Conservation (phyloP, 2,329 filamentous ascomycete species). For the Fusarium pseudograminearum region DNA sequence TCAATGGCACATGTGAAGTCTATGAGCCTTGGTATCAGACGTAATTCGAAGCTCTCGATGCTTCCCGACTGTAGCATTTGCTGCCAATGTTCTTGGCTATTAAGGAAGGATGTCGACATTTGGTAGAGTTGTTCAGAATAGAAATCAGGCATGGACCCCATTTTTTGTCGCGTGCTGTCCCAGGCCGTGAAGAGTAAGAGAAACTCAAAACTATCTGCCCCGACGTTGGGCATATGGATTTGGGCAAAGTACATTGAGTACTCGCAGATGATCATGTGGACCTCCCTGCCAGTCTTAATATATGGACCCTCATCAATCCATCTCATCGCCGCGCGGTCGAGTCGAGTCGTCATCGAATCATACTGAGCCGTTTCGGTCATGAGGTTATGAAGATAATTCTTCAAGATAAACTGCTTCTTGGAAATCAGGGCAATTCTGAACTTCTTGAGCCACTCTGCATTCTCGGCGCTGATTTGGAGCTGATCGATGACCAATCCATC, state of each 20-base stretch:
- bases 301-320: conserved; percentile 2
- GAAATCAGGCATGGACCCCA: conserved; percentile 11
- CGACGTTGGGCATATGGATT: neutral
- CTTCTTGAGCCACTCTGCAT: conserved; percentile 10
- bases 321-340: conserved; percentile 5
- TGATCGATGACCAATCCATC: neutral
- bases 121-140: conserved; percentile 8
- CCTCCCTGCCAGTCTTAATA: conserved; percentile 1
- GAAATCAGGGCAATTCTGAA: neutral
- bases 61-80: neutral
- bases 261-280: conserved; percentile 30
- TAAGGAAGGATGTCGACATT: neutral
- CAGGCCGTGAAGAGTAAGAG: conserved; percentile 10
- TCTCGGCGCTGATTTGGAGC: neutral
- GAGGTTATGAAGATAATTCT: conserved; percentile 35
- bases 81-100: conserved; percentile 7
- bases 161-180: neutral
- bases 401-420: conserved; percentile 13
- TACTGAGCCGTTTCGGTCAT: conserved; percentile 36
- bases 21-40: conserved; percentile 36
- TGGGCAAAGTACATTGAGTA: conserved; percentile 9
- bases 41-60: conserved; percentile 8
- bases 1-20: conserved; percentile 25
- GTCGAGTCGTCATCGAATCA: conserved; percentile 26
- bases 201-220: neutral